Conservation (phyloP, 768 basidiomycete genomes). For the Exsudoporus frostii region DNA sequence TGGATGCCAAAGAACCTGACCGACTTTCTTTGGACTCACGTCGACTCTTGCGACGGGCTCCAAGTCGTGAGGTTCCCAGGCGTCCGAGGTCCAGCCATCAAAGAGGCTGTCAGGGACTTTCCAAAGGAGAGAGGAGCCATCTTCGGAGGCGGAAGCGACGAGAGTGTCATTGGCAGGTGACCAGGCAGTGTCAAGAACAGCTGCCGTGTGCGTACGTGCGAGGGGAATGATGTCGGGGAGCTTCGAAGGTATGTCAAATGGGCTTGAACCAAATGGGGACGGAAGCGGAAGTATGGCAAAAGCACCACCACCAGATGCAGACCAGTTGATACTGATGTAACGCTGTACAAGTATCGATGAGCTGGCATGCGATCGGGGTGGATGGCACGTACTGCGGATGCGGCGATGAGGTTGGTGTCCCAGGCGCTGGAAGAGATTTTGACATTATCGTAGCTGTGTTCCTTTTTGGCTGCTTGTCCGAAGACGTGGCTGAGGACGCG, state of each 20-base stretch:
- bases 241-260: slow-evolving; percentile 61
- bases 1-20: slow-evolving; percentile 93
- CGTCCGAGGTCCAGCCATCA: slow-evolving; percentile 81
- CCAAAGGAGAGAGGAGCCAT: slow-evolving; percentile 92
- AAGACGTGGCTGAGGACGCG: slow-evolving; percentile 73
- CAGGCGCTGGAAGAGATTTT: slow-evolving; percentile 88
- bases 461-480: slow-evolving; percentile 84
- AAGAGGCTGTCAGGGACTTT: slow-evolving; percentile 68
- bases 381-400: slow-evolving; percentile 58
- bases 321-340: slow-evolving; percentile 95
- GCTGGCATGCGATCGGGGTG: not conserved
- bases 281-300: slow-evolving; percentile 92
- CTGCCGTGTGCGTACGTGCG: slow-evolving; percentile 78
- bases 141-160: slow-evolving; percentile 91
- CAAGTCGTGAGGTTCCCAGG: slow-evolving; percentile 80
- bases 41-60: slow-evolving; percentile 81
- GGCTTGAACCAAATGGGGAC: slow-evolving; percentile 56
- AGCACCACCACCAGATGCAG: slow-evolving; percentile 87
- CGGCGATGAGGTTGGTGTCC: slow-evolving; percentile 92
- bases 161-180: slow-evolving; percentile 89
- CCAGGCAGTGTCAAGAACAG: slow-evolving; percentile 95
- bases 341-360: slow-evolving; percentile 38
- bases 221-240: slow-evolving; percentile 92
- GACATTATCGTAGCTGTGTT: slow-evolving; percentile 75
- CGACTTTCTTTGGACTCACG: slow-evolving; percentile 83